Percentiles rank a stretch among this genome's conserved stretches.
Conservation (phyloP, 1,139 yeast genomes). For the Blastobotrys serpentis region DNA sequence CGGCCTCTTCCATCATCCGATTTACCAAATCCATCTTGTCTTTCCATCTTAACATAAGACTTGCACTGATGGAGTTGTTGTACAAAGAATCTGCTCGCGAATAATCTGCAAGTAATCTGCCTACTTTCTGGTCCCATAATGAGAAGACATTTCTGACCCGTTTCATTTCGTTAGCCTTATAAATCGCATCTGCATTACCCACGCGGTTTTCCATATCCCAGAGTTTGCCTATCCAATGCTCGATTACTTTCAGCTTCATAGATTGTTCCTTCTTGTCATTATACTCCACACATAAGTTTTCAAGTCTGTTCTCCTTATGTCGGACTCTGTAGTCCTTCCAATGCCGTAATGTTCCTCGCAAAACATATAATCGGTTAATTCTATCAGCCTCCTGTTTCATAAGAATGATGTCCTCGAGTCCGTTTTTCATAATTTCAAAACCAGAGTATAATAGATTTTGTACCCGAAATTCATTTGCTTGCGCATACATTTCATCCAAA, state of each 20-base stretch:
- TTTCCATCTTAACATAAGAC: constrained; percentile 15
- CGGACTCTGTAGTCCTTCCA: constrained; percentile 10
- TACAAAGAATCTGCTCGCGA: constrained; percentile 15
- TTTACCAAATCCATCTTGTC: constrained; percentile 3
- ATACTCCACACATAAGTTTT: not conserved
- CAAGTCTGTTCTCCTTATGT: not conserved
- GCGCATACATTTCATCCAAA: not conserved
- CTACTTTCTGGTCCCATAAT: not conserved
- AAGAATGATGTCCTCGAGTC: not conserved
- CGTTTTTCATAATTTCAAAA: not conserved
- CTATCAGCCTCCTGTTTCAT: constrained; percentile 3
- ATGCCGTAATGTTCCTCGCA: constrained; percentile 1
- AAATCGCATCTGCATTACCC: constrained; percentile 8
- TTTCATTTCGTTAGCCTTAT: constrained; percentile 2
- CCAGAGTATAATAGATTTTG: constrained; percentile 4
- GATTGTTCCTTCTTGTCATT: not conserved
- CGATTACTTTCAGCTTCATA: constrained; percentile 6
- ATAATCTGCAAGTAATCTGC: not conserved
- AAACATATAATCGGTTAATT: not conserved
- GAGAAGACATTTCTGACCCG: not conserved
- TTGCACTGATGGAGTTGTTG: constrained; percentile 10
- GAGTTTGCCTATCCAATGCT: constrained; percentile 11
- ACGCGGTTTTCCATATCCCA: constrained; percentile 7
- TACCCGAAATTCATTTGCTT: constrained; percentile 14
- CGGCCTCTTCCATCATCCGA: constrained; percentile 19